Evolutionary conservation across 2,329 filamentous ascomycete genomes (phyloP).

Genomic region (Nigrograna mackinnonii): DNA sequence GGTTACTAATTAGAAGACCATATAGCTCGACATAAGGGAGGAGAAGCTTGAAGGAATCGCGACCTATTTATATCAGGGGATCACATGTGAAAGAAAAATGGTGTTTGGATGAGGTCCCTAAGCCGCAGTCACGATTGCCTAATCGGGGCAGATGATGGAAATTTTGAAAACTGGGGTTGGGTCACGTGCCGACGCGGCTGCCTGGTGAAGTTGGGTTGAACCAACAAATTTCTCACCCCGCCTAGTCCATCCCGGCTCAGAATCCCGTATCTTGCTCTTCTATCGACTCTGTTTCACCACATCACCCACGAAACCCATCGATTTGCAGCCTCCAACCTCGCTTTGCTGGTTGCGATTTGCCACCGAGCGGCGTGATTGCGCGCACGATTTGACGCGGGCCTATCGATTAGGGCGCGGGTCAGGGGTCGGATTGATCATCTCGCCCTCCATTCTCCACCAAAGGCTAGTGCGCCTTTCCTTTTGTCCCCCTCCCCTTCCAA

Average conservation of each 20-base stretch:
- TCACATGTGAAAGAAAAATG: too few species aligned
- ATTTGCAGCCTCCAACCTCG: too few species aligned
- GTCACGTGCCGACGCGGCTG: not conserved
- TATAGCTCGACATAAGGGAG: too few species aligned
- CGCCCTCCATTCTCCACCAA: constrained; percentile 3
- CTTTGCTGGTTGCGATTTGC: too few species aligned
- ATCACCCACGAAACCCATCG: not conserved
- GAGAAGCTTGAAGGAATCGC: too few species aligned
- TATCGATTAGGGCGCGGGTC: constrained; percentile 3
- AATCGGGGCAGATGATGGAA: too few species aligned
- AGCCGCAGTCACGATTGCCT: too few species aligned
- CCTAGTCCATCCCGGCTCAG: not conserved
- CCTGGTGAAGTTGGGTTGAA: too few species aligned
- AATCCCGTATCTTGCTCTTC: not conserved
- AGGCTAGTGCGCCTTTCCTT: constrained; percentile 3
- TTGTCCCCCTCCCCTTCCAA: not conserved
- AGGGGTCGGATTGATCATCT: constrained; percentile 1
- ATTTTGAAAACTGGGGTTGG: too few species aligned
- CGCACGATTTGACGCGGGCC: constrained; percentile 1
- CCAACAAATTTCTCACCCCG: not conserved
- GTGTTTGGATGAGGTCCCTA: too few species aligned
- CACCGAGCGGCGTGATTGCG: constrained; percentile 6
- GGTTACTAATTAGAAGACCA: too few species aligned
- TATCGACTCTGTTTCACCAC: not conserved
- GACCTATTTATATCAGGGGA: too few species aligned